Evolutionary conservation across 495 filamentous ascomycete genomes (phyloP), one percentile per base, ranked within the genome.

Genomic region (Usnea hakonensis): DNA sequence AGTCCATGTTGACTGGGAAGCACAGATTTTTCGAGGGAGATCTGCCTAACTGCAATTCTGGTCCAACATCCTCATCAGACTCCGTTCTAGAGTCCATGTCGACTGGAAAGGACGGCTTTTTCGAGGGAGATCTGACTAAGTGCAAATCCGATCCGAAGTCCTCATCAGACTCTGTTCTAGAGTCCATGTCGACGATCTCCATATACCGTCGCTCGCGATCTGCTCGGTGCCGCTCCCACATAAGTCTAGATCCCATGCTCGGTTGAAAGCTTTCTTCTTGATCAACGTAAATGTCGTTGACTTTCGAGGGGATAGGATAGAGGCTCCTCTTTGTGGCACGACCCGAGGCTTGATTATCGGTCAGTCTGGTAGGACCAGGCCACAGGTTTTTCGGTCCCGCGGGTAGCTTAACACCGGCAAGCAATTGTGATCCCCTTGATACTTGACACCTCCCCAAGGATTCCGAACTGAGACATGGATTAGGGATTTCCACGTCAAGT

Each of bases 121-220:
- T 52, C 0, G 37, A n/a, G 16, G 57, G 63, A 5, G 43, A 36
- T 23, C 61, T 58, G 10, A 26, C 55, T 13, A 67, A 54, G 48
- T 67, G 32, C 5, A 67, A 50, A 7, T 28, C 61, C 1, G 48
- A 35, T 14, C 13, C 37, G 14, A 52, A 21, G 13, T 64, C 61
- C 35, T 46, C 57, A 38, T 67, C 65, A 17, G 55, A 60, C 26
- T 60, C 56, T 9, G 65, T 64, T 19, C 53, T 16, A 5, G 46
- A 32, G 13, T 23, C 35, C 32, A 46, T 57, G 19, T 41, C 26
- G 3, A 56, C 41, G 0, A 57, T 50, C 41, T 60, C 46, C 8
- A 40, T 37, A 46, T 67, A 67, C 3, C 60, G 40, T 32, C 35
- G n/a, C 21, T 67, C 35, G 26, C 65, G 55, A 3, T 67, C 61